A percentile compares a stretch with the other conserved stretches of the same genome.
Evolutionary conservation across 768 basidiomycete species (phyloP).

Genomic region (Hericium coralloides): DNA sequence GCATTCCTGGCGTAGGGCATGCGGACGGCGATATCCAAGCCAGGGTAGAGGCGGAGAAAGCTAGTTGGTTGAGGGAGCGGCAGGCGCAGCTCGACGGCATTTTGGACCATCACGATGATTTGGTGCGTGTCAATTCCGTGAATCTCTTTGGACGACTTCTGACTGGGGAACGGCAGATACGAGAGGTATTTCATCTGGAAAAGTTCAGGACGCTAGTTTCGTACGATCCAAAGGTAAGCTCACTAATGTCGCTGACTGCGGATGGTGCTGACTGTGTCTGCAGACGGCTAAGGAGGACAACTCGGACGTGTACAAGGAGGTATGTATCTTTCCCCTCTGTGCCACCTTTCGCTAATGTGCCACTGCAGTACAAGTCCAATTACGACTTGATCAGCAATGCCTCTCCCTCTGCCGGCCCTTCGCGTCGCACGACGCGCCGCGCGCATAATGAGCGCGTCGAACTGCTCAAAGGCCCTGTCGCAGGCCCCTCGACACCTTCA

Average conservation of each 20-base stretch:
- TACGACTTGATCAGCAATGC: conserved; percentile 53
- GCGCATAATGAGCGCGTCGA: conserved; percentile 47
- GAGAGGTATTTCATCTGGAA: conserved; percentile 87
- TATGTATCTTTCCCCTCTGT: conserved; percentile 24
- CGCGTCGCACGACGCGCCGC: conserved; percentile 49
- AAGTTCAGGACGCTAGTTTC: conserved; percentile 65
- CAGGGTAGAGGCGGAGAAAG: conserved; percentile 27
- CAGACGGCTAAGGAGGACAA: conserved; percentile 69
- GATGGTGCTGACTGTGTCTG: background rate
- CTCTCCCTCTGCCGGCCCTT: conserved; percentile 32
- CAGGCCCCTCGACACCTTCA: conserved; percentile 17
- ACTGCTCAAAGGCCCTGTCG: conserved; percentile 24
- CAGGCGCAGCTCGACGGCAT: conserved; percentile 51
- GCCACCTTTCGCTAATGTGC: background rate
- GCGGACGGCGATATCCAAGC: conserved; percentile 12
- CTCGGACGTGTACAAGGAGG: conserved; percentile 65
- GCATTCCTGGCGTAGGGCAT: background rate
- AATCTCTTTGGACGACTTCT: conserved; percentile 2
- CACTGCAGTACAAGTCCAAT: conserved; percentile 45
- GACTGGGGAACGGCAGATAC: conserved; percentile 37
- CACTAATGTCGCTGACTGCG: background rate
- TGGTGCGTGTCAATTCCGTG: conserved; percentile 38
- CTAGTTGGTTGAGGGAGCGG: conserved; percentile 45
- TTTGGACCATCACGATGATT: conserved; percentile 58
- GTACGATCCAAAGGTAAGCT: conserved; percentile 65